These are phyloP conservation scores for Phytopythium delawarense DNA, from an alignment of 352 stramenopile species.

Conservation along the genomic window DNA sequence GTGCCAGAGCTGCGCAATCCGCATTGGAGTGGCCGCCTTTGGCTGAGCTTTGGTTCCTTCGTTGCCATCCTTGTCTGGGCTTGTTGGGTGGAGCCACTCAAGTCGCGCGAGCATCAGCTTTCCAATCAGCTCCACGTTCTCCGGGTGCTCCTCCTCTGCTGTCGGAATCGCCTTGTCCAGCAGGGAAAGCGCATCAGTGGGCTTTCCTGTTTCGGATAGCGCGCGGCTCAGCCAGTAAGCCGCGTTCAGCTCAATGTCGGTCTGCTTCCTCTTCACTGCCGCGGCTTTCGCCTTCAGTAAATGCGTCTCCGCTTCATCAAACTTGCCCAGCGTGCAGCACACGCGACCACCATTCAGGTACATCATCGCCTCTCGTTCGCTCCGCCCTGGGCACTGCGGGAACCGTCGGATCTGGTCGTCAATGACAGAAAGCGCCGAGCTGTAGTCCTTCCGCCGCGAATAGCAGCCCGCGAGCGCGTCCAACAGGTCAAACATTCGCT, in stretches of 20 bases:
- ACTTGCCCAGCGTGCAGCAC: slow-evolving; percentile 47
- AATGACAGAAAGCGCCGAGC: slow-evolving; percentile 46
- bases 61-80: not conserved
- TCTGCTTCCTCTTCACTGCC: slow-evolving; percentile 17
- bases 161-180: slow-evolving; percentile 20
- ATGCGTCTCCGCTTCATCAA: slow-evolving; percentile 36
- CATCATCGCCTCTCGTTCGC: slow-evolving; percentile 38
- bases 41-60: not conserved
- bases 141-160: slow-evolving; percentile 18
- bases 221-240: slow-evolving; percentile 52
- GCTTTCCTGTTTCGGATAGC: slow-evolving; percentile 27
- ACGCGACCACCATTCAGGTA: slow-evolving; percentile 60
- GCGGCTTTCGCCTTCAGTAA: slow-evolving; percentile 35
- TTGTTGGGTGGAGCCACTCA: slow-evolving; percentile 33
- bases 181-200: slow-evolving; percentile 21
- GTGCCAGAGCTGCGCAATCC: slow-evolving; percentile 28
- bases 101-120: slow-evolving; percentile 49
- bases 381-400: slow-evolving; percentile 30
- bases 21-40: slow-evolving; percentile 9
- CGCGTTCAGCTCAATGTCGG: slow-evolving; percentile 37
- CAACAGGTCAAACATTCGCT: slow-evolving; percentile 58
- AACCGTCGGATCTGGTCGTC: slow-evolving; percentile 47
- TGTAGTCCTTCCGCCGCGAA: slow-evolving; percentile 49
- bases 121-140: slow-evolving; percentile 30
- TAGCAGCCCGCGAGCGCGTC: slow-evolving; percentile 50